Evolutionary conservation across 805 yeast genomes (phyloP).

Genomic region (Pichia eremophila): DNA sequence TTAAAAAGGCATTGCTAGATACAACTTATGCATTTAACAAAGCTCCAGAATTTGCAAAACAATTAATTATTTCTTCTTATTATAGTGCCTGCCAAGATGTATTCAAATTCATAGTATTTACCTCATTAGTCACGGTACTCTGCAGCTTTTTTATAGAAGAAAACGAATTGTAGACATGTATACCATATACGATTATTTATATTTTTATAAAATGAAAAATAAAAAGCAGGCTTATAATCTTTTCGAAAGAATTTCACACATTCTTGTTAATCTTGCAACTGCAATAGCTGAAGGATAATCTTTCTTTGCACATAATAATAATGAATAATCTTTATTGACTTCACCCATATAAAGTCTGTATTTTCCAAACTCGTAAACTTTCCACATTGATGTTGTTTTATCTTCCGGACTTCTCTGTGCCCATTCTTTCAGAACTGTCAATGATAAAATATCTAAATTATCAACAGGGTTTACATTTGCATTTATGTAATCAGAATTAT

Average conservation of each 20-base stretch:
- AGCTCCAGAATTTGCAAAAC: no score
- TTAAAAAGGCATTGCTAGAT: no score
- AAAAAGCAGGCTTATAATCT: background rate
- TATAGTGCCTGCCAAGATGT: no score
- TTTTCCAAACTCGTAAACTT: slow-evolving; percentile 18
- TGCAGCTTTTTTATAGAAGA: no score
- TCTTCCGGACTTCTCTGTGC: slow-evolving; percentile 7
- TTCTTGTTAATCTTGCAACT: slow-evolving; percentile 16
- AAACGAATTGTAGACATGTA: no score
- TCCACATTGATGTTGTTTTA: slow-evolving; percentile 12
- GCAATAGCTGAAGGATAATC: slow-evolving; percentile 25
- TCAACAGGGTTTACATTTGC: slow-evolving; percentile 24
- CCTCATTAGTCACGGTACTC: no score
- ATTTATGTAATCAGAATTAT: slow-evolving; percentile 20
- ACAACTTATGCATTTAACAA: no score
- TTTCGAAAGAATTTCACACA: slow-evolving; percentile 3
- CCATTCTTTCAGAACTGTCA: slow-evolving; percentile 23
- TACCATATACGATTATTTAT: no score
- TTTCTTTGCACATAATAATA: slow-evolving; percentile 21
- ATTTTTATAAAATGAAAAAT: background rate
- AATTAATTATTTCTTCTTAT: no score
- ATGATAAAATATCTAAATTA: slow-evolving; percentile 23
- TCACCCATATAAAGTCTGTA: slow-evolving; percentile 17
- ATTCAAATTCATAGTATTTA: no score
- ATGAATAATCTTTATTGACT: slow-evolving; percentile 16